phyloP scores from a whole-genome alignment of 2,329 filamentous ascomycete genomes.

The Cladophialophora yegresii region DNA sequence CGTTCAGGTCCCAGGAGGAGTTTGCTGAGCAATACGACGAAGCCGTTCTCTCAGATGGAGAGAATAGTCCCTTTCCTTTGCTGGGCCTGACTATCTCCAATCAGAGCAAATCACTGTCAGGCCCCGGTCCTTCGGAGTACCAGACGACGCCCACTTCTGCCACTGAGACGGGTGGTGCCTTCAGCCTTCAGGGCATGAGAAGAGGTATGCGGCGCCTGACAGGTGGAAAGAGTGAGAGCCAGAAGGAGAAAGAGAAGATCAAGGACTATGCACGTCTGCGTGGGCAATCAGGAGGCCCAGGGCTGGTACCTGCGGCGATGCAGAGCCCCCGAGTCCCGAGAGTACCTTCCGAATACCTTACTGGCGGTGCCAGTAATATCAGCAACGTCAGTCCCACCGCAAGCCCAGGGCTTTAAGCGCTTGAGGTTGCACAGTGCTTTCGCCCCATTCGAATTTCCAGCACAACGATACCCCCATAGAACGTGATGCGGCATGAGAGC shows the following conservation, averaged over 20 bases:
- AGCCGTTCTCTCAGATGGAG: constrained; percentile 77
- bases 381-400: constrained; percentile 26
- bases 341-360: constrained; percentile 52
- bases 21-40: constrained; percentile 63
- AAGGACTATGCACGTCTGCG: constrained; percentile 48
- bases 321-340: constrained; percentile 50
- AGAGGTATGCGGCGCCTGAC: constrained; percentile 52
- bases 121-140: constrained; percentile 34
- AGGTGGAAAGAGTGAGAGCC: constrained; percentile 46
- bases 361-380: constrained; percentile 33
- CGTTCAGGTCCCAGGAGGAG: constrained; percentile 29
- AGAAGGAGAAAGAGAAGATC: constrained; percentile 51
- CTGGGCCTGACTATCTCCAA: constrained; percentile 36
- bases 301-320: constrained; percentile 30
- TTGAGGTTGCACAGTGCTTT: background rate
- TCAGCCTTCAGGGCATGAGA: constrained; percentile 51
- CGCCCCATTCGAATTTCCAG: constrained; percentile 11
- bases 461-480: constrained; percentile 23
- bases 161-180: constrained; percentile 42
- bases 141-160: constrained; percentile 38
- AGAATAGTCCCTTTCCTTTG: constrained; percentile 59
- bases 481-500: constrained; percentile 15
- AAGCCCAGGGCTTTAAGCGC: constrained; percentile 25
- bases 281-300: constrained; percentile 37
- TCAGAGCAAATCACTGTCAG: constrained; percentile 23